Evolutionary conservation across 768 basidiomycete species (phyloP).

Genomic region (Pulveroboletus frians): DNA sequence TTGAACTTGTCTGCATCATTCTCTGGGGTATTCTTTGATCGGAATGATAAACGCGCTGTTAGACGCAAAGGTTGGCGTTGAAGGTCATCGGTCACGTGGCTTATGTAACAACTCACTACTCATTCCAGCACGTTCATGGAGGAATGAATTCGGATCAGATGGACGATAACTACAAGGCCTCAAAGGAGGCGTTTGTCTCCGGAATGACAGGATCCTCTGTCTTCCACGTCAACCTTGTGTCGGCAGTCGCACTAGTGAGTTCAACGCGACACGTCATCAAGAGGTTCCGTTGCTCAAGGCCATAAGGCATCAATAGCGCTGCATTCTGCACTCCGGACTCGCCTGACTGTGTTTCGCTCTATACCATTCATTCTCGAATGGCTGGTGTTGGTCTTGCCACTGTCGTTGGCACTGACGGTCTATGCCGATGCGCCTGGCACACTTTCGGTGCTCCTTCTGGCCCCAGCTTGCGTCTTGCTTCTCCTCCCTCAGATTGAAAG

Average conservation of each 20-base stretch:
- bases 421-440: constrained; percentile 54
- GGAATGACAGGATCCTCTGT: constrained; percentile 68
- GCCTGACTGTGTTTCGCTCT: constrained; percentile 35
- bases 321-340: constrained; percentile 55
- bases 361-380: constrained; percentile 50
- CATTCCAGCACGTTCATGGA: background rate
- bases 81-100: constrained; percentile 14
- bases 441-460: constrained; percentile 46
- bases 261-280: background rate
- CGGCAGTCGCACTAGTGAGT: constrained; percentile 59
- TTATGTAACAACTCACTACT: background rate
- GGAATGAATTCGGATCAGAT: constrained; percentile 7
- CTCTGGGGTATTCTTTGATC: constrained; percentile 56
- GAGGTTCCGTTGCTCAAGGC: constrained; percentile 16
- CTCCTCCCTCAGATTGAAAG: constrained; percentile 38
- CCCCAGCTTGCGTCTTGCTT: constrained; percentile 43
- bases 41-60: constrained; percentile 32
- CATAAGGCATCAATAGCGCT: constrained; percentile 66
- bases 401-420: constrained; percentile 78
- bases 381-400: constrained; percentile 62
- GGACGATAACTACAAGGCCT: constrained; percentile 53
- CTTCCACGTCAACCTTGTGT: constrained; percentile 61
- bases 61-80: too few species aligned
- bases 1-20: constrained; percentile 42
- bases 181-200: constrained; percentile 81